phyloP scores from a whole-genome alignment of 140 eudicot genomes.

The Bidens hawaiensis region DNA sequence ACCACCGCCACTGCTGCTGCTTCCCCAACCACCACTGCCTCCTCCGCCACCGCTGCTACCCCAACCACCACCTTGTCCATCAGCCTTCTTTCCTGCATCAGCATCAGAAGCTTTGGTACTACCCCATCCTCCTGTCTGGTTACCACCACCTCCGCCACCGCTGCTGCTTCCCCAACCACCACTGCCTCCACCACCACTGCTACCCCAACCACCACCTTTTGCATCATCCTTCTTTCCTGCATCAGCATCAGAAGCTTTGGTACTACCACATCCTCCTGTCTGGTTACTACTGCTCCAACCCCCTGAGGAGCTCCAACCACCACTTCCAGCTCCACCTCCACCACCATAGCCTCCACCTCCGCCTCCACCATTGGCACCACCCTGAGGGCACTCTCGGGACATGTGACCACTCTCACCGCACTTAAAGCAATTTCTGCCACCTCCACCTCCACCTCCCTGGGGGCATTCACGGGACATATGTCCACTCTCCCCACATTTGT shows the following conservation, averaged over 20 bases:
- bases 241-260: slow-evolving; percentile 13
- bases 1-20: slow-evolving; percentile 13
- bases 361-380: slow-evolving; percentile 12
- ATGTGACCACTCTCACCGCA: slow-evolving; percentile 38
- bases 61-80: slow-evolving; percentile 10
- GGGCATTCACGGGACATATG: slow-evolving; percentile 37
- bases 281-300: slow-evolving; percentile 30
- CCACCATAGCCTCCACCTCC: slow-evolving; percentile 8
- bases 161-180: slow-evolving; percentile 21
- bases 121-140: slow-evolving; percentile 33
- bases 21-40: slow-evolving; percentile 12
- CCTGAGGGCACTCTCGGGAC: slow-evolving; percentile 33
- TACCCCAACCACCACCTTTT: slow-evolving; percentile 6
- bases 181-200: neutral
- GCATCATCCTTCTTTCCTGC: slow-evolving; percentile 23
- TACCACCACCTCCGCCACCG: slow-evolving; percentile 16
- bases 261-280: slow-evolving; percentile 27
- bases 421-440: slow-evolving; percentile 25
- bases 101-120: slow-evolving; percentile 13
- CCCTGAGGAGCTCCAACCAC: slow-evolving; percentile 18
- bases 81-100: slow-evolving; percentile 23
- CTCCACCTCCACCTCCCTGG: slow-evolving; percentile 19
- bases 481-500: slow-evolving; percentile 32
- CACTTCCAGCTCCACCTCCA: slow-evolving; percentile 20
- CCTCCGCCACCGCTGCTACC: slow-evolving; percentile 13